Conservation (phyloP, 2,329 filamentous ascomycete species). For the Metarhizium album region DNA sequence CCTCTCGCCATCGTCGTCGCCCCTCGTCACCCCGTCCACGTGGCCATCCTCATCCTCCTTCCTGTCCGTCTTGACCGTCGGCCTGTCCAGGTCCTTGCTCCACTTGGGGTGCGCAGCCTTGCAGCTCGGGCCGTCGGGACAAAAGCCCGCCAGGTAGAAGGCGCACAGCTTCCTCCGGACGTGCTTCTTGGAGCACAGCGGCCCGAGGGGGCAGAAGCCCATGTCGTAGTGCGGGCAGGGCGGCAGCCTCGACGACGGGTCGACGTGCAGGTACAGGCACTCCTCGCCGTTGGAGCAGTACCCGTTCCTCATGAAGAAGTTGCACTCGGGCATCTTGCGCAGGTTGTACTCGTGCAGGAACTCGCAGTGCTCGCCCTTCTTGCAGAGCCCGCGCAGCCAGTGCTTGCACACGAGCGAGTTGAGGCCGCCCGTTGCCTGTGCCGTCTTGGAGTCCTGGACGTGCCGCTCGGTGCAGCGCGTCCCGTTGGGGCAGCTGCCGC, state of each 20-base stretch:
- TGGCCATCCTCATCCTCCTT: slow-evolving; percentile 37
- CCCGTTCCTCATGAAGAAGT: slow-evolving; percentile 85
- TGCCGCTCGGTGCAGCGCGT: slow-evolving; percentile 80
- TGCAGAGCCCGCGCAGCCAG: slow-evolving; percentile 93
- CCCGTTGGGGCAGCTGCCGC: slow-evolving; percentile 79
- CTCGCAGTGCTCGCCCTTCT: slow-evolving; percentile 94
- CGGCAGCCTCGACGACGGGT: slow-evolving; percentile 66
- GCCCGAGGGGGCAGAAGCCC: slow-evolving; percentile 88
- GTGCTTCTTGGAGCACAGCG: slow-evolving; percentile 79
- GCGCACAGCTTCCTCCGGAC: slow-evolving; percentile 69
- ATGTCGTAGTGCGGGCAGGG: slow-evolving; percentile 87
- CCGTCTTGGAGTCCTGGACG: slow-evolving; percentile 27
- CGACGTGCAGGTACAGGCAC: slow-evolving; percentile 85
- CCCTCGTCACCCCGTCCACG: slow-evolving; percentile 23
- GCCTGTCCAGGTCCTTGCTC: slow-evolving; percentile 66
- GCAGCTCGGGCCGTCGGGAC: slow-evolving; percentile 69
- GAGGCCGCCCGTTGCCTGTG: slow-evolving; percentile 38
- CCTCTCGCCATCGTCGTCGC: slow-evolving; percentile 15
- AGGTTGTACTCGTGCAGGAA: slow-evolving; percentile 98
- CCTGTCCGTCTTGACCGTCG: slow-evolving; percentile 56
- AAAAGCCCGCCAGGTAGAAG: slow-evolving; percentile 90
- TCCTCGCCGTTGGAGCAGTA: slow-evolving; percentile 97
- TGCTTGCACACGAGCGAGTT: slow-evolving; percentile 95
- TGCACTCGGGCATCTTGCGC: slow-evolving; percentile 96
- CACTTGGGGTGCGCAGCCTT: slow-evolving; percentile 77